Conservation (phyloP, 2,329 filamentous ascomycete species). For the Thelonectria rubi region DNA sequence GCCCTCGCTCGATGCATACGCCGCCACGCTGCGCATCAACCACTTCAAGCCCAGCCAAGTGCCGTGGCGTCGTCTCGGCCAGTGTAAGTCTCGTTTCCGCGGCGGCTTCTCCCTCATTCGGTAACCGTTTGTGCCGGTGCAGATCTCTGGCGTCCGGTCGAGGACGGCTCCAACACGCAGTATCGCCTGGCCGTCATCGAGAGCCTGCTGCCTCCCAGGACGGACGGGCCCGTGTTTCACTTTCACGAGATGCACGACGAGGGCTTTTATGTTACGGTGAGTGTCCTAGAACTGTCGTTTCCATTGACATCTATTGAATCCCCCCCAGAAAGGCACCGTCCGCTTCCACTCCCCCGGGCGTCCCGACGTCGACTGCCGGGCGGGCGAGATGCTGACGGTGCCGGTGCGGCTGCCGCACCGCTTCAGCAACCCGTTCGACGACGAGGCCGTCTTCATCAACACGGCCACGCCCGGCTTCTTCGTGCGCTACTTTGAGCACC, state of each 20-base stretch:
- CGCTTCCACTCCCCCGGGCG: constrained; percentile 35
- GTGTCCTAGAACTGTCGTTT: too few species aligned
- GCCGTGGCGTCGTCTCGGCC: constrained; percentile 34
- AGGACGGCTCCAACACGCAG: constrained; percentile 36
- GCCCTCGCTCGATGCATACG: constrained; percentile 28
- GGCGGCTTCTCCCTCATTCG: not conserved
- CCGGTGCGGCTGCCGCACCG: constrained; percentile 38
- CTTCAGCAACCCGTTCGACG: constrained; percentile 40
- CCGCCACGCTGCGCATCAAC: constrained; percentile 32
- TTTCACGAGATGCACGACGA: constrained; percentile 39
- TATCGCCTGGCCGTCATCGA: constrained; percentile 33
- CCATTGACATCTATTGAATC: too few species aligned
- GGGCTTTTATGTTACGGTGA: constrained; percentile 34
- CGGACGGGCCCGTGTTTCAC: constrained; percentile 33
- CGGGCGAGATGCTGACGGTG: constrained; percentile 35
- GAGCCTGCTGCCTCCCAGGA: constrained; percentile 31
- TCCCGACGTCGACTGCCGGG: constrained; percentile 33
- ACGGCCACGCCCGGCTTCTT: constrained; percentile 36
- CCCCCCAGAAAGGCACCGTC: constrained; percentile 32
- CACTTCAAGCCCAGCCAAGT: constrained; percentile 37
- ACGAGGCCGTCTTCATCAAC: constrained; percentile 39
- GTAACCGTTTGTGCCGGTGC: not conserved
- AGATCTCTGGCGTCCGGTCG: constrained; percentile 35
- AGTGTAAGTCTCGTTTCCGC: constrained; percentile 23
- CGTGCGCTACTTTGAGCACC: constrained; percentile 37